phyloP scores from a whole-genome alignment of 78 protist genomes.

The Pigoraptor vietnamica region DNA sequence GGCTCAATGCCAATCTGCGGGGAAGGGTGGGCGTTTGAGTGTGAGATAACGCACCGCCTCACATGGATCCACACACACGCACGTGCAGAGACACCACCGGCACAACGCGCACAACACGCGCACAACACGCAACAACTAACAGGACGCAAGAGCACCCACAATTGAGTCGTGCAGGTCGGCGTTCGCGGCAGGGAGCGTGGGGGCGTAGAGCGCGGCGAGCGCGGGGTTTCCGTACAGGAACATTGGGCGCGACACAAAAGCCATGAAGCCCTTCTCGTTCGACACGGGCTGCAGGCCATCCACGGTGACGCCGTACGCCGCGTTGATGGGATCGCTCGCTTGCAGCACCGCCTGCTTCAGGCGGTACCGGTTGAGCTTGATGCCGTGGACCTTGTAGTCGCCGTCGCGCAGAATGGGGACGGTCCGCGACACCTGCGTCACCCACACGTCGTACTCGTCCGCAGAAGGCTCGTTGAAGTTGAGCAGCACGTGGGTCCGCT shows the following conservation, averaged over 20 bases:
- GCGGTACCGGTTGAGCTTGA: background rate
- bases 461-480: background rate
- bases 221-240: background rate
- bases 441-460: background rate
- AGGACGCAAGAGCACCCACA: background rate
- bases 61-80: background rate
- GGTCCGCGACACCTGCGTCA: background rate
- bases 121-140: background rate
- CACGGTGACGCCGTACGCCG: background rate
- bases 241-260: background rate
- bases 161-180: background rate
- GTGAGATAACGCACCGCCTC: background rate
- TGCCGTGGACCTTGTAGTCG: background rate
- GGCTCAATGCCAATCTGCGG: background rate
- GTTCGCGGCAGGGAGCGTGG: background rate
- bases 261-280: background rate
- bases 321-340: background rate
- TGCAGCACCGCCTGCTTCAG: background rate
- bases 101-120: background rate
- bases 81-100: no score
- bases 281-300: background rate
- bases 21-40: background rate
- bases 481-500: background rate
- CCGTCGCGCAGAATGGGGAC: background rate
- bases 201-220: background rate